These are phyloP conservation scores for Phaeophleospora eucalypticola DNA, from an alignment of 2,329 filamentous ascomycete species.

Conservation along the genomic window DNA sequence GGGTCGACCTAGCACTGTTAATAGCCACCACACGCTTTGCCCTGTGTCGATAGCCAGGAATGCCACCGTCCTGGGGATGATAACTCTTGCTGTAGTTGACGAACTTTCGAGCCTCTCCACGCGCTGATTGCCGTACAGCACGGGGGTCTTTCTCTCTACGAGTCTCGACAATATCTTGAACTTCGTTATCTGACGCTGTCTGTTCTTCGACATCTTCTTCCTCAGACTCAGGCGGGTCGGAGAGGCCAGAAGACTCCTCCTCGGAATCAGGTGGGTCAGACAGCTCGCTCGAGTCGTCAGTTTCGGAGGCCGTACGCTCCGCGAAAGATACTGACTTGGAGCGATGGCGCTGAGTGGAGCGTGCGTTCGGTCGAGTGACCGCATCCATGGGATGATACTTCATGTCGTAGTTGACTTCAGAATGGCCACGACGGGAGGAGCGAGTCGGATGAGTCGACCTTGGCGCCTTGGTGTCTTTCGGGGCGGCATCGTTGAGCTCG, in stretches of 20 bases:
- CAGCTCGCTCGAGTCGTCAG: conserved; percentile 7
- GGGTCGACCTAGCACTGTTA: neutral
- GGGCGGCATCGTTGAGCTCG: conserved; percentile 4
- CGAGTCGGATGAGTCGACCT: conserved; percentile 15
- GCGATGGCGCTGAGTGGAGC: conserved; percentile 9
- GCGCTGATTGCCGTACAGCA: conserved; percentile 22
- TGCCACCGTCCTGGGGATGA: conserved; percentile 25
- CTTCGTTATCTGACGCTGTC: neutral
- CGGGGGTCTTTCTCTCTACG: conserved; percentile 19
- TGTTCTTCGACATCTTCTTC: too few species aligned
- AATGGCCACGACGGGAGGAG: conserved; percentile 13
- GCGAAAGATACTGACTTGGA: conserved; percentile 12
- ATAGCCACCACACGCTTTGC: conserved; percentile 5
- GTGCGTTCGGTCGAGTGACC: conserved; percentile 19
- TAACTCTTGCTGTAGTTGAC: conserved; percentile 22
- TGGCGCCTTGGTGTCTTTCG: neutral
- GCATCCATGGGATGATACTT: conserved; percentile 28
- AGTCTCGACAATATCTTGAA: neutral
- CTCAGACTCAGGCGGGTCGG: neutral
- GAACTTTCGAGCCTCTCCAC: conserved; percentile 19
- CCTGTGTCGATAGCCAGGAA: conserved; percentile 19
- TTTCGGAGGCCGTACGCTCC: conserved; percentile 1
- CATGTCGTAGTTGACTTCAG: conserved; percentile 14
- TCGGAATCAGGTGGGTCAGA: neutral
- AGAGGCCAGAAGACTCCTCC: neutral